These are phyloP conservation scores for Microascus cirrosus DNA, from an alignment of 2,329 filamentous ascomycete species.

Conservation along the genomic window DNA sequence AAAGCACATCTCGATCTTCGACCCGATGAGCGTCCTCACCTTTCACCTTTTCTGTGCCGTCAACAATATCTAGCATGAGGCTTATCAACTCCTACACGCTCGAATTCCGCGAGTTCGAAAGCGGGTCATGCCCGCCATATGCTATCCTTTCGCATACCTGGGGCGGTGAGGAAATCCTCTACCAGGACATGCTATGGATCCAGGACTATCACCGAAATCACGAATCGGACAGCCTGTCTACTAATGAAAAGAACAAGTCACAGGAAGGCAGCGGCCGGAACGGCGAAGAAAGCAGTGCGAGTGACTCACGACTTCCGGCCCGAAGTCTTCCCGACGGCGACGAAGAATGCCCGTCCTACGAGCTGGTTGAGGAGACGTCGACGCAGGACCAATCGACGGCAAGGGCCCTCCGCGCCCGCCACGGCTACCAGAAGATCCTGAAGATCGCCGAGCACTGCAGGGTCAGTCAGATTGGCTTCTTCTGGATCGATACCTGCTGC, in stretches of 20 bases:
- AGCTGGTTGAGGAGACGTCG: not conserved
- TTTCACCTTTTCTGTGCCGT: not conserved
- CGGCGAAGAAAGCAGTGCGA: not conserved
- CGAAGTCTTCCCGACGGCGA: not conserved
- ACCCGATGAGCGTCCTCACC: not conserved
- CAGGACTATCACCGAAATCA: conserved; percentile 9
- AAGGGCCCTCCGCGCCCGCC: not conserved
- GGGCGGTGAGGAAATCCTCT: conserved; percentile 15
- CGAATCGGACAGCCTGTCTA: conserved; percentile 1
- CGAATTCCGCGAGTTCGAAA: conserved; percentile 10
- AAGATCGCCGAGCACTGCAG: conserved; percentile 3
- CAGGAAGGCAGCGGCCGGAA: not conserved
- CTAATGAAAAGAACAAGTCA: not conserved
- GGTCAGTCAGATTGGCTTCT: conserved; percentile 8
- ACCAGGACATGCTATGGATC: conserved; percentile 12
- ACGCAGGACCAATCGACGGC: conserved; percentile 2
- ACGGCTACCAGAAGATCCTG: conserved; percentile 3
- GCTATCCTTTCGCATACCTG: conserved; percentile 21
- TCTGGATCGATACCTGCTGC: conserved; percentile 15
- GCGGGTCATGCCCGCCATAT: conserved; percentile 10
- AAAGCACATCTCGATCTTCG: not conserved
- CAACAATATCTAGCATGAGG: conserved; percentile 9
- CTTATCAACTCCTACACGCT: conserved; percentile 11
- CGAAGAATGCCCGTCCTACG: conserved; percentile 3
- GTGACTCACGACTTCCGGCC: not conserved